Evolutionary conservation across 805 yeast species (phyloP).

Genomic region (Hanseniaspora taiwanica): DNA sequence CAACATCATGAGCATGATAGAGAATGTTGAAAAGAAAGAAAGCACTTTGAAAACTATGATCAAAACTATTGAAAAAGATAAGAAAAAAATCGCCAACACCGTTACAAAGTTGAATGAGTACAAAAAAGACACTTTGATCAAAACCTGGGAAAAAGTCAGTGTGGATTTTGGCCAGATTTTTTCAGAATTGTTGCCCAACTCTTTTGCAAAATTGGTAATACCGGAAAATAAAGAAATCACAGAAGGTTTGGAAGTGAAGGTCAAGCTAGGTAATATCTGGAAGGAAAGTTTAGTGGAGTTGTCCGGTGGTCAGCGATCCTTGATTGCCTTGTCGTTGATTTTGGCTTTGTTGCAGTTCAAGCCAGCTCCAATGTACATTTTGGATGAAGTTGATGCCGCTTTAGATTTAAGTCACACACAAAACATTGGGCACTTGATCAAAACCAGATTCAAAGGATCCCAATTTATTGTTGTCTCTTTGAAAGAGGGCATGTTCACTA

Average conservation of each 20-base stretch:
- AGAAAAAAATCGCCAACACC: slow-evolving; percentile 78
- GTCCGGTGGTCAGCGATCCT: slow-evolving; percentile 94
- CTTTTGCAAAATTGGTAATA: slow-evolving; percentile 81
- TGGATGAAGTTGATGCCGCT: slow-evolving; percentile 98
- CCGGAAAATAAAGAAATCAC: slow-evolving; percentile 72
- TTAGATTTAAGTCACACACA: slow-evolving; percentile 94
- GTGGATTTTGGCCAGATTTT: slow-evolving; percentile 84
- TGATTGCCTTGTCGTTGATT: slow-evolving; percentile 83
- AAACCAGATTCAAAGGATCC: slow-evolving; percentile 87
- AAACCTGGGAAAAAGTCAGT: slow-evolving; percentile 79
- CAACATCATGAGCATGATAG: slow-evolving; percentile 83
- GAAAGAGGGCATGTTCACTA: slow-evolving; percentile 96
- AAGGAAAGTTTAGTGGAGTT: slow-evolving; percentile 88
- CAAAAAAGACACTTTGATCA: slow-evolving; percentile 67
- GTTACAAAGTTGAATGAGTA: slow-evolving; percentile 72
- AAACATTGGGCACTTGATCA: slow-evolving; percentile 91
- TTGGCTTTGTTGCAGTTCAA: slow-evolving; percentile 85
- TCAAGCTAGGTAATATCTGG: slow-evolving; percentile 86
- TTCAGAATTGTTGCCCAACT: slow-evolving; percentile 75
- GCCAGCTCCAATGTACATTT: slow-evolving; percentile 97
- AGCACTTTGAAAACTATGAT: slow-evolving; percentile 64
- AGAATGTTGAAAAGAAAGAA: slow-evolving; percentile 83
- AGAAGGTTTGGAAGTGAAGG: slow-evolving; percentile 81
- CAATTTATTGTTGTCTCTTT: slow-evolving; percentile 94
- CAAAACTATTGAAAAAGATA: slow-evolving; percentile 77